Evolutionary conservation across 225 moss, liverwort and hornwort genomes (phyloP), one percentile per base, ranked within the genome.

Genomic region (Marchantia polymorpha): DNA sequence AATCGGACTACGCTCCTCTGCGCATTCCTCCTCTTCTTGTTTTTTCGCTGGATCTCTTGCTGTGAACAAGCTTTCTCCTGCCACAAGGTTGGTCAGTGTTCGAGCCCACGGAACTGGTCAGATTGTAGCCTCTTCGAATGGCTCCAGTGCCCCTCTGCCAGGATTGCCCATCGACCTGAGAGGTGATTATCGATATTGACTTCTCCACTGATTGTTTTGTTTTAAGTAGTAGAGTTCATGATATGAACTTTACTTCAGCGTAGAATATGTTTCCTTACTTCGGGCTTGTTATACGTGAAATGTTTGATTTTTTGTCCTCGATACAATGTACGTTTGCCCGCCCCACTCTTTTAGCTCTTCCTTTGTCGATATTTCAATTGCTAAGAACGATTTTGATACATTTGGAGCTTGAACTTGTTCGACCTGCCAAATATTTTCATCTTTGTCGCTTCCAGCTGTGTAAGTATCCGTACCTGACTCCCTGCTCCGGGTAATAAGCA

Each of bases 91-190:
- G 11, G 23, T 82, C 50, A 72, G 70, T 58, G 64, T 27, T 3
- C 85, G 81, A 12, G 72, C 69, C 7, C 76, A 65, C 8, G 70
- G 83, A 10, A 71, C 71, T 73, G 73, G 79, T 39, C 83, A 82
- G 64, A 82, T 77, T 16, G 78, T 84, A 22, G 86, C 89, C 11
- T 89, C 89, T 16, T 6, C 84, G 54, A 89, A 89, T 63, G 89
- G 89, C 23, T 76, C 82, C 22, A 51, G 67, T 29, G 84, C 78
- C 27, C 81, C 74, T 12, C 55, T 76, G 10, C 13, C 70, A 49
- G 89, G 89, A 29, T 76, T 89, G 82, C 78, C 89, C 8, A 89
- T 89, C 73, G 89, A 89, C 65, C 73, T 89, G 65, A 81, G 89
- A 86, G 89, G 89, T 84, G 46, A 27, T 7, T 27, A 4, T 15